Conservation (phyloP, 208 protist genomes). For the Naegleria fowleri region DNA sequence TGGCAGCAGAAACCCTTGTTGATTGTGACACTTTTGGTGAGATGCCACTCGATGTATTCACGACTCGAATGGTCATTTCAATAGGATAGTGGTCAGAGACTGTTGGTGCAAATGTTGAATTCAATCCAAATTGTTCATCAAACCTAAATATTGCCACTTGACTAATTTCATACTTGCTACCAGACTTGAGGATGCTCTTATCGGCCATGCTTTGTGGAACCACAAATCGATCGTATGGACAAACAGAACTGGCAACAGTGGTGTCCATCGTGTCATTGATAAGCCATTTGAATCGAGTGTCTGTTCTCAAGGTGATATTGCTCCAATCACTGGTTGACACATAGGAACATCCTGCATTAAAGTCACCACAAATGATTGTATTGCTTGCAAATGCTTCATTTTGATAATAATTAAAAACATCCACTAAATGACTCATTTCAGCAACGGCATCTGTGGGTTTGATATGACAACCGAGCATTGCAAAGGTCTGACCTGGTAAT, state of each 20-base stretch:
- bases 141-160: neutral
- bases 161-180: neutral
- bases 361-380: neutral
- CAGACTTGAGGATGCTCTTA: neutral
- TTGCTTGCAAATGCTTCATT: neutral
- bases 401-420: neutral
- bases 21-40: too few species aligned
- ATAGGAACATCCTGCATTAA: slow-evolving; percentile 19
- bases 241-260: neutral
- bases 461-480: neutral
- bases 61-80: neutral
- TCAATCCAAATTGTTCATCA: neutral
- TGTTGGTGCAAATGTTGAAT: neutral
- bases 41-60: too few species aligned
- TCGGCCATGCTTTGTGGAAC: neutral
- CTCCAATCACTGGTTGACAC: neutral
- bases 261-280: neutral
- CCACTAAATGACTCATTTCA: neutral
- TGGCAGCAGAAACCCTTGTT: too few species aligned
- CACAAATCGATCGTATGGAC: slow-evolving; percentile 22
- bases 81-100: slow-evolving; percentile 13
- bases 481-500: neutral
- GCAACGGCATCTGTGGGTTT: neutral
- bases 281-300: neutral
- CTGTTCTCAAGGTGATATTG: neutral